phyloP scores from a whole-genome alignment of 2,329 filamentous ascomycete genomes.

The Aspergillus piperis region DNA sequence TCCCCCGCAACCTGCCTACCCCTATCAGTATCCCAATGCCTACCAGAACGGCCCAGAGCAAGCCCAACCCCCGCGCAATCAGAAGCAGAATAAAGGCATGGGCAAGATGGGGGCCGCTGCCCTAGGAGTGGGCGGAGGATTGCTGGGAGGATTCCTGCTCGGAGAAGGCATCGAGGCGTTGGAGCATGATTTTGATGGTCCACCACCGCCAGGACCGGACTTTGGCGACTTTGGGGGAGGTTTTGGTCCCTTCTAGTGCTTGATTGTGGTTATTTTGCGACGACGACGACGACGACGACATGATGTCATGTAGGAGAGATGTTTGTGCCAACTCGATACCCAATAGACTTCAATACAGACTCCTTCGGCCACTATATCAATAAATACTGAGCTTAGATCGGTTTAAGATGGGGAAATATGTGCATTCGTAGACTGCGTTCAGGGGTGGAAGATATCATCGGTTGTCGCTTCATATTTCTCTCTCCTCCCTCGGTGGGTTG shows the following conservation, averaged over 20 bases:
- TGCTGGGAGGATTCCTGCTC: constrained; percentile 5
- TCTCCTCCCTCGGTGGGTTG: too few relatives aligned
- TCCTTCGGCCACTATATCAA: too few relatives aligned
- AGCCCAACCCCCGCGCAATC: background rate
- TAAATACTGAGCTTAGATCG: too few relatives aligned
- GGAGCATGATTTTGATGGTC: background rate
- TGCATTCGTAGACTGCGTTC: too few relatives aligned
- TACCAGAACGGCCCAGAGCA: background rate
- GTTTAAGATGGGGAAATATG: too few relatives aligned
- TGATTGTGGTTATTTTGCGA: background rate
- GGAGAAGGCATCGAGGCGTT: constrained; percentile 4
- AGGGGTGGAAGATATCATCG: too few relatives aligned
- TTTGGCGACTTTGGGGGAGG: background rate
- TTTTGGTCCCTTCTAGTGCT: background rate
- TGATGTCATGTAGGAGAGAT: background rate
- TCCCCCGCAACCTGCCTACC: background rate
- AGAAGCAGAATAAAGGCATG: constrained; percentile 1
- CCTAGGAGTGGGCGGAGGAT: background rate
- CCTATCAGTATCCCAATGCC: background rate
- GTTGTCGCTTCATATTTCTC: too few relatives aligned
- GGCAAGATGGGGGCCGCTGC: constrained; percentile 1
- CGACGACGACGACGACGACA: background rate
- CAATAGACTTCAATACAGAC: background rate
- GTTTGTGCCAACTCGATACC: background rate
- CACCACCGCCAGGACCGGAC: constrained; percentile 1